Base-by-base conservation (phyloP, 805 yeast genomes). In the Nakazawaea wyomingensis region DNA sequence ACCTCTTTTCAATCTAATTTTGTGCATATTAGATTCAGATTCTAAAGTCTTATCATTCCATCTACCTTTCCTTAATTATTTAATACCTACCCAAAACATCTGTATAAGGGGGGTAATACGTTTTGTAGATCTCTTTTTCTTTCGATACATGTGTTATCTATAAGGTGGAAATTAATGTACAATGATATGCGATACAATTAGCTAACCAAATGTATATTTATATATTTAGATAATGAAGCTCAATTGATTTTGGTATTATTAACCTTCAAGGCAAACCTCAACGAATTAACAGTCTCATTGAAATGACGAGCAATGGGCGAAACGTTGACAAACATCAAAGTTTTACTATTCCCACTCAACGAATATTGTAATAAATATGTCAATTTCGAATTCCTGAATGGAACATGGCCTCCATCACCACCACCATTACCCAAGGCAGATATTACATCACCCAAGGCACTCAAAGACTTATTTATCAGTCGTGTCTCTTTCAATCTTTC, bases 361-460 rank as follows among this genome's bases (percentile, higher is more conserved):
- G 96, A 88, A 55, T 85, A 80, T 54, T 89, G 93, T 46, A 91
- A 66, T 11, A 90, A 65, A 56, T 86, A 86, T 0, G 99, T 91
- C 55, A 91, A 60, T 62, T 80, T 77, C 34, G 93, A 78, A 61
- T 80, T 74, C 57, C 91, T 59, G 61, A 70, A 85, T 0, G 91
- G 90, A 10, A 83, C 64, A 56, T 83, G 87, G 14, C 51, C 49
- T 20, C 58, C 56, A 10, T 60, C 57, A 35, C 57, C 57, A 13
- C 55, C 49, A 14, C 64, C 56, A 37, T 58, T 49, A 1, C 79
- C 78, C 31, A 88, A 66, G 0, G 91, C 79, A 51, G 75, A 71
- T 8, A 91, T 90, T 2, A 91, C 99, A 61, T 89, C 96, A 2
- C 96, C 96, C 14, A 91, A 68, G 43, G 90, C 75, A 50, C 96